Evolutionary conservation across 768 basidiomycete species (phyloP).

Genomic region (Collybiopsis confluens): DNA sequence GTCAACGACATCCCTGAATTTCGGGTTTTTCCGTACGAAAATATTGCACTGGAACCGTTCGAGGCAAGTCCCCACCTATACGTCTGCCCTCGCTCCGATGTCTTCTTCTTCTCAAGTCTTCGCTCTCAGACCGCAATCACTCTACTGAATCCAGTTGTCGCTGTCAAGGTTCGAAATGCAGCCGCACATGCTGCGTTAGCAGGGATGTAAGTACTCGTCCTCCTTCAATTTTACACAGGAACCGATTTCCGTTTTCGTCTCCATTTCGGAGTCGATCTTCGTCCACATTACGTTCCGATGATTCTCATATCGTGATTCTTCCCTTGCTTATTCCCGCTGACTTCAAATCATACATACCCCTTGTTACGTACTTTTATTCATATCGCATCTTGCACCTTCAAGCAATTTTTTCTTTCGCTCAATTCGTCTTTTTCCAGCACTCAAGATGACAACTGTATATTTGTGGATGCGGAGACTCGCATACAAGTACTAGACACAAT

Average conservation of each 20-base stretch:
- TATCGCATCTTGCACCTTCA: too few relatives aligned
- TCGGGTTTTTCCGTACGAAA: slow-evolving; percentile 84
- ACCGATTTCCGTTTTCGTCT: too few relatives aligned
- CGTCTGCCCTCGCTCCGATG: too few relatives aligned
- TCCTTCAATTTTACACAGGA: too few relatives aligned
- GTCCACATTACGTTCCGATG: too few relatives aligned
- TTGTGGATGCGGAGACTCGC: slow-evolving; percentile 74
- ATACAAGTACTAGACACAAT: slow-evolving; percentile 83
- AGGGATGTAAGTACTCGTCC: slow-evolving; percentile 47
- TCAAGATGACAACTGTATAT: slow-evolving; percentile 57
- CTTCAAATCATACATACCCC: too few relatives aligned
- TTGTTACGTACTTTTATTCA: too few relatives aligned
- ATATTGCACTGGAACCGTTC: slow-evolving; percentile 71
- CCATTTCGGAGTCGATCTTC: too few relatives aligned
- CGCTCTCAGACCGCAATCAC: slow-evolving; percentile 56
- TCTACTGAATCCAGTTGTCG: slow-evolving; percentile 78
- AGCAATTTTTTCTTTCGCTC: background rate
- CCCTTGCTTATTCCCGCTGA: too few relatives aligned
- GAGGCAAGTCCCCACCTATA: too few relatives aligned
- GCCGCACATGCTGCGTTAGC: slow-evolving; percentile 76
- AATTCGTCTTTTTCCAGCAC: slow-evolving; percentile 32
- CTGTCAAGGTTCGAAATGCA: slow-evolving; percentile 75
- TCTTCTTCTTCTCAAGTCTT: too few relatives aligned
- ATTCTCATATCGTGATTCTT: too few relatives aligned
- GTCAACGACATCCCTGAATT: slow-evolving; percentile 33